phyloP scores from a whole-genome alignment of 352 stramenopile species.

The Globisporangium megalacanthum region DNA sequence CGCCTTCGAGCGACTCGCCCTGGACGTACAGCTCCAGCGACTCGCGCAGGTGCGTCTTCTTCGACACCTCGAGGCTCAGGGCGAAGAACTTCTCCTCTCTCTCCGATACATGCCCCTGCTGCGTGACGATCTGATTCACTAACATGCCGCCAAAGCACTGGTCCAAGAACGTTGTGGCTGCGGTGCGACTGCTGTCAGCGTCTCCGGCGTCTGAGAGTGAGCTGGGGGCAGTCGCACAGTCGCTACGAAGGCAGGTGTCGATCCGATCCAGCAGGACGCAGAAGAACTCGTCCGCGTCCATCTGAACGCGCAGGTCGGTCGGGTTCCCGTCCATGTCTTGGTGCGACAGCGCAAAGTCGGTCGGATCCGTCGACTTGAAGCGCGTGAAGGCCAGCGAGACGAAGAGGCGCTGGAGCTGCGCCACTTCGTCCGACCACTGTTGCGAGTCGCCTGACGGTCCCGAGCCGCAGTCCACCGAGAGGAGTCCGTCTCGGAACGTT shows the following conservation, averaged over 20 bases:
- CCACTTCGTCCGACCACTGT: slow-evolving; percentile 45
- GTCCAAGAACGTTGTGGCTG: slow-evolving; percentile 18
- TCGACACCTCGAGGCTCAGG: slow-evolving; percentile 73
- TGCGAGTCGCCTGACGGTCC: slow-evolving; percentile 6
- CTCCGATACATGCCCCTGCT: slow-evolving; percentile 73
- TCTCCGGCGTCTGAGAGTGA: not conserved
- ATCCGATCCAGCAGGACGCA: slow-evolving; percentile 69
- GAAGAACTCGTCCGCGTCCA: slow-evolving; percentile 85
- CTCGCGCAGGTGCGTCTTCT: slow-evolving; percentile 54
- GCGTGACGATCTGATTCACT: slow-evolving; percentile 80
- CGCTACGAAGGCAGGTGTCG: slow-evolving; percentile 27
- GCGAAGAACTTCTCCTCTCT: slow-evolving; percentile 83
- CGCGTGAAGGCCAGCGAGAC: slow-evolving; percentile 39
- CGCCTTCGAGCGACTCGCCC: slow-evolving; percentile 65
- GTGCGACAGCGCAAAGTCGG: slow-evolving; percentile 59
- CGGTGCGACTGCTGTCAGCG: no score
- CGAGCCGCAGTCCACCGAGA: slow-evolving; percentile 27
- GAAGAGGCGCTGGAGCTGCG: slow-evolving; percentile 69
- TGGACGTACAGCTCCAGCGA: slow-evolving; percentile 69
- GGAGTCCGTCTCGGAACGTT: slow-evolving; percentile 44
- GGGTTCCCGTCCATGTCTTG: slow-evolving; percentile 64
- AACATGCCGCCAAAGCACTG: slow-evolving; percentile 67
- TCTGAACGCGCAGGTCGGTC: slow-evolving; percentile 69
- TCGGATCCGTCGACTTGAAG: slow-evolving; percentile 51
- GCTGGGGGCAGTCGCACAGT: not conserved